Conservation (phyloP, 768 basidiomycete species). For the Obba rivulosa region DNA sequence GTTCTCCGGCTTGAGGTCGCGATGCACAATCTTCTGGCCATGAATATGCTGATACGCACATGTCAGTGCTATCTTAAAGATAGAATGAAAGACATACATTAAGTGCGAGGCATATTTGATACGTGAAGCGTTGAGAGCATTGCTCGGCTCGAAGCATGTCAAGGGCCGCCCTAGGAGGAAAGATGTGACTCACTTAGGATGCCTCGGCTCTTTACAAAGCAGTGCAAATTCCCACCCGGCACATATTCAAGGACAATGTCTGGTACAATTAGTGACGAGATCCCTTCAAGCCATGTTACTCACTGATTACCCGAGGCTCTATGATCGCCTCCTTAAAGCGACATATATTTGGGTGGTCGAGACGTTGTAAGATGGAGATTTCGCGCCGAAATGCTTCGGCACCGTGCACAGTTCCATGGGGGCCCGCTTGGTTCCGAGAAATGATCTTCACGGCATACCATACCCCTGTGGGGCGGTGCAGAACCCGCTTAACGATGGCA, state of each 20-base stretch:
- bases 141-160: slow-evolving; percentile 37
- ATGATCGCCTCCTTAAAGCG: slow-evolving; percentile 74
- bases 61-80: neutral
- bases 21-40: slow-evolving; percentile 75
- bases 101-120: slow-evolving; percentile 81
- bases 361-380: slow-evolving; percentile 69
- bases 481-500: slow-evolving; percentile 82
- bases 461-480: slow-evolving; percentile 63
- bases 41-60: slow-evolving; percentile 53
- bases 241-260: slow-evolving; percentile 82
- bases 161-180: neutral
- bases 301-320: slow-evolving; percentile 55
- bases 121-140: slow-evolving; percentile 63
- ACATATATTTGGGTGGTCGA: slow-evolving; percentile 82
- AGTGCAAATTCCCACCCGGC: slow-evolving; percentile 83
- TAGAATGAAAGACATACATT: slow-evolving; percentile 39
- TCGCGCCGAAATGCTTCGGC: slow-evolving; percentile 54
- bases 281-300: slow-evolving; percentile 21
- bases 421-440: slow-evolving; percentile 41
- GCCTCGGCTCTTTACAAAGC: slow-evolving; percentile 53
- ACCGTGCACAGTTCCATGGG: too few relatives aligned
- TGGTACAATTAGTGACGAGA: slow-evolving; percentile 37
- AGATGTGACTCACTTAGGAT: slow-evolving; percentile 55
- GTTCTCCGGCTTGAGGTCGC: too few relatives aligned
- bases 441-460: slow-evolving; percentile 91